A percentile compares a stretch with the other conserved stretches of the same genome.
phyloP scores from a whole-genome alignment of 805 yeast genomes.

The Priceomyces fermenticarens region DNA sequence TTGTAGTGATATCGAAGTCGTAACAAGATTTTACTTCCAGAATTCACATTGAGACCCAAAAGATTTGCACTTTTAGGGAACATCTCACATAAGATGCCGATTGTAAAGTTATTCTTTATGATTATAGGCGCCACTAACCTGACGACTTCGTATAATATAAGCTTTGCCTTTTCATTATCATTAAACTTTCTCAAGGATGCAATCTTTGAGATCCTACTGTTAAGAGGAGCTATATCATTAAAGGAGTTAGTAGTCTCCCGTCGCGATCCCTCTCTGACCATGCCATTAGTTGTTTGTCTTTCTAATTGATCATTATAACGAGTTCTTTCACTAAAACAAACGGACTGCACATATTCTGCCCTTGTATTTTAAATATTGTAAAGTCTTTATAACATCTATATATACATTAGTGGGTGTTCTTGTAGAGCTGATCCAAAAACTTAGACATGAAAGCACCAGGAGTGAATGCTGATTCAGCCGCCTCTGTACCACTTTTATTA shows the following conservation, averaged over 20 bases:
- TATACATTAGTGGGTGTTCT: conserved; percentile 6
- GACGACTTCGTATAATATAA: conserved; percentile 66
- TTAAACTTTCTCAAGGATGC: conserved; percentile 34
- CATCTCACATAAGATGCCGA: conserved; percentile 73
- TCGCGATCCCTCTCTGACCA: conserved; percentile 1
- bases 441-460: conserved; percentile 54
- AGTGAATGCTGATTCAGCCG: conserved; percentile 40
- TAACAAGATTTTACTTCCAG: conserved; percentile 69
- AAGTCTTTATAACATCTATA: background rate
- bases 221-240: conserved; percentile 30
- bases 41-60: conserved; percentile 79
- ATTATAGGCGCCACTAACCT: conserved; percentile 74
- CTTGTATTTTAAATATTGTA: too few relatives aligned
- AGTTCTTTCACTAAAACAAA: background rate
- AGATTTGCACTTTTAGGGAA: conserved; percentile 64
- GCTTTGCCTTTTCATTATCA: conserved; percentile 38
- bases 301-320: background rate
- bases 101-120: conserved; percentile 61
- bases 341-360: background rate
- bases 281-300: background rate
- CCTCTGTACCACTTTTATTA: conserved; percentile 59
- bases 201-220: conserved; percentile 31
- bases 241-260: background rate
- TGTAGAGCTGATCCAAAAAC: conserved; percentile 43
- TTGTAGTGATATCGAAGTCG: conserved; percentile 63